Evolutionary conservation across 495 filamentous ascomycete species (phyloP).

Genomic region (Usnea hakonensis): DNA sequence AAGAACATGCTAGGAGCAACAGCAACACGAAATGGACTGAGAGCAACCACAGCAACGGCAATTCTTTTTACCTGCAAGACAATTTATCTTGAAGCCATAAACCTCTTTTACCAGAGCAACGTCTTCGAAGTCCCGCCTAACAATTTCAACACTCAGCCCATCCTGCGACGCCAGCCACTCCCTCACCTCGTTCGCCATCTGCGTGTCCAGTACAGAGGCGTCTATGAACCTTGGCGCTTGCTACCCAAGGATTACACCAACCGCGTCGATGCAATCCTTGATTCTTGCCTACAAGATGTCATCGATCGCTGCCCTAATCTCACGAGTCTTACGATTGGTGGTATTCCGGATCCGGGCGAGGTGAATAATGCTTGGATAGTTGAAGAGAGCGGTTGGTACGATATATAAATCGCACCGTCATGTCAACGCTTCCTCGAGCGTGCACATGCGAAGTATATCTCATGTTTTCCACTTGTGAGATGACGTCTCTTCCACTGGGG

Average conservation of each 20-base stretch:
- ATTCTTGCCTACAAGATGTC: background rate
- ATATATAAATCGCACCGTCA: no score
- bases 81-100: background rate
- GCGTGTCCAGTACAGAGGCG: background rate
- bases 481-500: no score
- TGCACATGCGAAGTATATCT: no score
- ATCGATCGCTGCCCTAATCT: background rate
- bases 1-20: background rate
- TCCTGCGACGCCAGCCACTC: background rate
- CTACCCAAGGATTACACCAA: background rate
- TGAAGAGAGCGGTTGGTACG: no score
- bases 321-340: background rate
- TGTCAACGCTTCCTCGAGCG: no score
- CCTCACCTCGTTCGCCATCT: background rate
- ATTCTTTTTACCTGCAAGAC: background rate
- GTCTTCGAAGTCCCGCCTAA: constrained; percentile 1
- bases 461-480: no score
- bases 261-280: background rate
- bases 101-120: background rate
- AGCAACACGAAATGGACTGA: background rate
- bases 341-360: background rate
- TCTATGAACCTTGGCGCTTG: background rate
- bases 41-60: background rate
- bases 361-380: no score
- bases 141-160: background rate